Base-by-base conservation (phyloP, 768 basidiomycete genomes). In the Phlebiopsis flavidoalba region DNA sequence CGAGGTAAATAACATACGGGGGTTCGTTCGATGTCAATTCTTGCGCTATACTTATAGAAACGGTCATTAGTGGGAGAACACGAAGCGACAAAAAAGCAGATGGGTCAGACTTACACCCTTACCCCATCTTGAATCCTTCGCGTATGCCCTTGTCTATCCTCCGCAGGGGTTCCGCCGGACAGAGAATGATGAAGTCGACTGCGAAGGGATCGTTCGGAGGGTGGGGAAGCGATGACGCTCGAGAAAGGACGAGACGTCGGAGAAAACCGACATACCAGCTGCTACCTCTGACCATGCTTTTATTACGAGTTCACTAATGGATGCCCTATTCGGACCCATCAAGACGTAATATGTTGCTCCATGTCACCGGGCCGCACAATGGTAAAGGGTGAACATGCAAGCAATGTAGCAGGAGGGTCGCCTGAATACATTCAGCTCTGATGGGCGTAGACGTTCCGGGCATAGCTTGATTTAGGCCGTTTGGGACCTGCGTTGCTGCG, bases 21-120 rank as follows among this genome's bases (percentile, higher is more conserved):
- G n/a, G n/a, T n/a, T n/a, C n/a, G 70, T 85, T 85, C 22, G 77
- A 72, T 51, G 83, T n/a, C 83, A 63, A 85, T 84, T 57, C 76
- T 73, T 52, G 82, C 76, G 58, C 69, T 84, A 66, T 85, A 85
- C 83, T n/a, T n/a, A n/a, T 85, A 58, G 31, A 53, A 11, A 17
- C 3, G 31, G 2, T 15, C 1, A 33, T 53, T 33, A 53, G 33
- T 33, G 52, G 17, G 35, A 17, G 35, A 14, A 53, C n/a, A n/a
- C 50, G 14, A 2, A 3, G 22, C 5, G 22, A 22, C 14, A n/a
- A n/a, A n/a, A n/a, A n/a, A n/a, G n/a, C n/a, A 17, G 52, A 19
- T 24, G 14, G 11, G 33, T 36, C 11, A 0, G 22, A 68, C 70
- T 24, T 66, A 68, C 70, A 40, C 67, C 69, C 63, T 71, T 71